phyloP scores from a whole-genome alignment of 129 eudicot species.

The Gnaphalium uliginosum region DNA sequence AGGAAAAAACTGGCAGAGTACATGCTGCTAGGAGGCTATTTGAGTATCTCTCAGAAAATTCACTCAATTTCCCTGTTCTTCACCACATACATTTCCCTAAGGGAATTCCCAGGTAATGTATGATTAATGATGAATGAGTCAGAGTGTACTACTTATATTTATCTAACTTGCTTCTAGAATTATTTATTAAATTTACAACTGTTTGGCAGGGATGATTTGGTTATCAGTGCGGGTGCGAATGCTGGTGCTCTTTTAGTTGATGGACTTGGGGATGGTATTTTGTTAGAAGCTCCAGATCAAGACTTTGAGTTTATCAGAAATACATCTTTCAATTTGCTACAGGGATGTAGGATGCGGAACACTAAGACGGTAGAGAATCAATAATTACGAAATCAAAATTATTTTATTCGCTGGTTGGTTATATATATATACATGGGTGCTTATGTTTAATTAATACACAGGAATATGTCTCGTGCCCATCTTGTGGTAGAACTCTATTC shows the following conservation, averaged over 20 bases:
- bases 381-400: not conserved
- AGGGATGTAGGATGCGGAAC: conserved; percentile 96
- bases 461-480: conserved; percentile 99
- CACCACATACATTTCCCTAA: conserved; percentile 83
- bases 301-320: conserved; percentile 88
- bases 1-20: conserved; percentile 85
- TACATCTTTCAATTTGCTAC: conserved; percentile 94
- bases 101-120: conserved; percentile 62
- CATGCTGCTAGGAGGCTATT: conserved; percentile 96
- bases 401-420: not conserved
- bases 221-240: conserved; percentile 86
- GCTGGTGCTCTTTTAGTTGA: conserved; percentile 94
- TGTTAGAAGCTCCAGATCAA: conserved; percentile 84
- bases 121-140: not conserved
- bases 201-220: conserved; percentile 81
- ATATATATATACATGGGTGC: not conserved
- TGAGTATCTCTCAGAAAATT: conserved; percentile 78
- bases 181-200: conserved; percentile 7
- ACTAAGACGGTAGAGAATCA: conserved; percentile 68
- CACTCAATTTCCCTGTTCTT: conserved; percentile 81
- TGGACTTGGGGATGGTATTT: conserved; percentile 94
- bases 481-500: conserved; percentile 93
- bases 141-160: not conserved
- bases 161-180: not conserved
- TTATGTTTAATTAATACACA: conserved; percentile 31